Evolutionary conservation across 768 basidiomycete genomes (phyloP).

Genomic region (Collybia nuda): DNA sequence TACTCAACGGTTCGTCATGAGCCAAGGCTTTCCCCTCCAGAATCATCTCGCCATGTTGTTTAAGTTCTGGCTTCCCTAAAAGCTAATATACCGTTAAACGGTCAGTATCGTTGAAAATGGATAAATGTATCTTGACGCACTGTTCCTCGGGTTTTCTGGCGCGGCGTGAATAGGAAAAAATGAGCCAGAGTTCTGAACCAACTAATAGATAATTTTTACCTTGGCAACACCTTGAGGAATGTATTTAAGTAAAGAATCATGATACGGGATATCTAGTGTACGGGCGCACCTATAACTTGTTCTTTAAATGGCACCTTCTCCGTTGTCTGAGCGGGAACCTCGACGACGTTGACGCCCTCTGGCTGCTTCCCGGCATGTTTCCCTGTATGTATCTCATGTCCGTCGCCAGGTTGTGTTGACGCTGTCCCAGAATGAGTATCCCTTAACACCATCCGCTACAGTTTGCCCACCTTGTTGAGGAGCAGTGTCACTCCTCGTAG

Average conservation of each 20-base stretch:
- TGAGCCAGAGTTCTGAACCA: no score
- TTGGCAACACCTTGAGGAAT: constrained; percentile 29
- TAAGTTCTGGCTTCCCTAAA: constrained; percentile 33
- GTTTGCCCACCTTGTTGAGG: constrained; percentile 36
- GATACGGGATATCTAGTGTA: constrained; percentile 2
- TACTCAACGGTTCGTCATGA: constrained; percentile 22
- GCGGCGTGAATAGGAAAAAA: neutral
- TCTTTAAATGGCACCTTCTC: constrained; percentile 55
- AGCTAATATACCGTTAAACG: neutral
- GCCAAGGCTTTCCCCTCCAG: constrained; percentile 44
- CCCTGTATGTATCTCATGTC: constrained; percentile 25
- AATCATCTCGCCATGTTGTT: constrained; percentile 54
- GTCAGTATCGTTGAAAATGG: neutral
- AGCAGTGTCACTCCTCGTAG: constrained; percentile 23
- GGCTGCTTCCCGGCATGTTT: constrained; percentile 19
- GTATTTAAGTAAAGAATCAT: neutral
- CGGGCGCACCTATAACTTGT: constrained; percentile 48
- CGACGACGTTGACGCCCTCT: constrained; percentile 15
- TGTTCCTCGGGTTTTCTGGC: constrained; percentile 43
- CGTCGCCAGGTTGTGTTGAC: constrained; percentile 34
- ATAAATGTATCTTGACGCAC: constrained; percentile 29
- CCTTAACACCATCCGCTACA: neutral
- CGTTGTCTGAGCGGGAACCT: constrained; percentile 1
- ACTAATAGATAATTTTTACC: constrained; percentile 15
- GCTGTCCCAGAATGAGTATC: constrained; percentile 16